A percentile compares a stretch with the other conserved stretches of the same genome.
phyloP scores from a whole-genome alignment of 495 filamentous ascomycete genomes.

The Sordaria brevicollis region DNA sequence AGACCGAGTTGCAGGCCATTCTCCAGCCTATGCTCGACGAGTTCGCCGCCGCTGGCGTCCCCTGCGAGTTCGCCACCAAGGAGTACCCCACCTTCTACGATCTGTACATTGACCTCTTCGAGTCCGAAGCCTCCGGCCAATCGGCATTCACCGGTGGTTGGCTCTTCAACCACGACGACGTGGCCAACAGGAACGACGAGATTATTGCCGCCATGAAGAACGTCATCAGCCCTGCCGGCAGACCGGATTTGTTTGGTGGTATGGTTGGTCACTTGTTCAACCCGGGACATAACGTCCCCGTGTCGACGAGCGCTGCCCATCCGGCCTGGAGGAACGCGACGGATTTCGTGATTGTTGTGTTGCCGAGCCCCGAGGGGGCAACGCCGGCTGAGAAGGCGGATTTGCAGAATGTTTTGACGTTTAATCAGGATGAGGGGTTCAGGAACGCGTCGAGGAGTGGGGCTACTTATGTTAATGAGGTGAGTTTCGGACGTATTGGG shows the following conservation, averaged over 20 bases:
- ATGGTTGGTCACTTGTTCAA: conserved; percentile 32
- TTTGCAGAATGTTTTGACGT: conserved; percentile 15
- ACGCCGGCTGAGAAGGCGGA: conserved; percentile 10
- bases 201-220: conserved; percentile 26
- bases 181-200: conserved; percentile 20
- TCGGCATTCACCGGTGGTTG: conserved; percentile 29
- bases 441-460: conserved; percentile 18
- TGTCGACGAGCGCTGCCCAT: conserved; percentile 35
- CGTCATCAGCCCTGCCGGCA: conserved; percentile 5
- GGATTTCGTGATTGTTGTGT: conserved; percentile 12
- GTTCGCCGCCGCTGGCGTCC: conserved; percentile 15
- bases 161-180: conserved; percentile 27
- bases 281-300: conserved; percentile 24
- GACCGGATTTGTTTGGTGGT: conserved; percentile 10
- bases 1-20: conserved; percentile 16
- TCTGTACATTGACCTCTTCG: conserved; percentile 30
- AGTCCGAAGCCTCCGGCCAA: conserved; percentile 13
- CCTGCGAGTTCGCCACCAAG: conserved; percentile 16
- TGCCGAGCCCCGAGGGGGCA: conserved; percentile 4
- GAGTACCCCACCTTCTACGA: conserved; percentile 28
- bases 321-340: conserved; percentile 38
- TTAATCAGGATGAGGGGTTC: conserved; percentile 17
- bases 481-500: no score
- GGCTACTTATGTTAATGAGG: conserved; percentile 38
- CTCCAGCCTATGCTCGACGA: conserved; percentile 28